phyloP scores from a whole-genome alignment of 805 yeast species.

The Metschnikowia corniflorae region DNA sequence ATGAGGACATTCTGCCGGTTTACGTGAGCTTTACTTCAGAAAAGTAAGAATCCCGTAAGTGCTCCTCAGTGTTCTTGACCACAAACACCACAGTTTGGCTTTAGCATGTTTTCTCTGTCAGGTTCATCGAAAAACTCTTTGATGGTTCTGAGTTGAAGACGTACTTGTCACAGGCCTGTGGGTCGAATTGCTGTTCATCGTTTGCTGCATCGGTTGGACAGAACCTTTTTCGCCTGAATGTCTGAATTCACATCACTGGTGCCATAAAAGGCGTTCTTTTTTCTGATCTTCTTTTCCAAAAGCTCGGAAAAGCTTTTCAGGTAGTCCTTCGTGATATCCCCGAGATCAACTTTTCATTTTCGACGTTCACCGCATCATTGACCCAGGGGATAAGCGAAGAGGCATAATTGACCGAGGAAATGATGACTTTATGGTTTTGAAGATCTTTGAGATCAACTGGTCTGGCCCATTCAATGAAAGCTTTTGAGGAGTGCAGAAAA shows the following conservation, averaged over 20 bases:
- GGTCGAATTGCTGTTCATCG: conserved; percentile 24
- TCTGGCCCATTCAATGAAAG: conserved; percentile 17
- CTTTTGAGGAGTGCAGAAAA: conserved; percentile 18
- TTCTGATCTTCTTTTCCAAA: conserved; percentile 11
- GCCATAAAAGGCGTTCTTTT: conserved; percentile 27
- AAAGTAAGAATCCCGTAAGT: conserved; percentile 52
- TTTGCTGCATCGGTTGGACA: conserved; percentile 29
- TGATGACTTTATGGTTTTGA: conserved; percentile 17
- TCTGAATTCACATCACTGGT: conserved; percentile 21
- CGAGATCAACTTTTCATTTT: conserved; percentile 16
- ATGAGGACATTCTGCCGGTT: conserved; percentile 62
- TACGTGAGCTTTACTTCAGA: conserved; percentile 69
- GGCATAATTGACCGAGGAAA: conserved; percentile 24
- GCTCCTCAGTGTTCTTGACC: conserved; percentile 67
- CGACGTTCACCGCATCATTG: conserved; percentile 25
- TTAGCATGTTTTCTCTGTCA: conserved; percentile 34
- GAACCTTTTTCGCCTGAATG: conserved; percentile 25
- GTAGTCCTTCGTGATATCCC: conserved; percentile 26
- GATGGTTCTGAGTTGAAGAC: conserved; percentile 23
- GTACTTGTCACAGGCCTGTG: conserved; percentile 7
- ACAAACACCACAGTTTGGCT: conserved; percentile 40
- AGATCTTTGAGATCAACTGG: conserved; percentile 20
- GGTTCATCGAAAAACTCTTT: conserved; percentile 29
- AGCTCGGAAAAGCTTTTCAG: conserved; percentile 23
- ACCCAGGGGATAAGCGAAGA: conserved; percentile 25